Evolutionary conservation across 805 yeast genomes (phyloP), one percentile per base, ranked within the genome.

Genomic region (Suhomyces tanzawaensis): DNA sequence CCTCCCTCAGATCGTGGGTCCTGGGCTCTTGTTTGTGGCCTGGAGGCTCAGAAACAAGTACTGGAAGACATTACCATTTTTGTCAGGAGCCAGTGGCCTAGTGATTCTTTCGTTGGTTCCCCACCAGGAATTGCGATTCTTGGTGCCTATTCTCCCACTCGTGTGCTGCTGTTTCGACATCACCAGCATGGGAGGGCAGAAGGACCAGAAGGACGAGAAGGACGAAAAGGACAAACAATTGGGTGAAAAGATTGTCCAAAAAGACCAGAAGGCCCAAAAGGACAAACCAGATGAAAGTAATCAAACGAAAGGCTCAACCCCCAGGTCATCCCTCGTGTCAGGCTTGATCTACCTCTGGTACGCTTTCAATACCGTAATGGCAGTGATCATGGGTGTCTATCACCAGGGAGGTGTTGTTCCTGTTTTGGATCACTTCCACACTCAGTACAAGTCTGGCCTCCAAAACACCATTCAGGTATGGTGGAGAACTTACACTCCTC

Each of bases 401-500:
- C 99, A 93, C 52, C 99, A 93, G 65, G 89, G 91, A 28, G 99
- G 99, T 1, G 77, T 93, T 0, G 64, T 91, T 1, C 82, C 86
- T 0, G 82, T 85, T 0, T 63, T 85, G 26, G 66, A 65, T 16
- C 54, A 69, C 37, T 35, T 78, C 3, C 58, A 60, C 14, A 13
- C 27, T 14, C 25, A 29, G 2, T 22, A 7, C 7, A 6, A 27
- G 0, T 11, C 30, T 7, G 23, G 17, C n/a, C 18, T 11, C 8
- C 19, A 22, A 39, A 33, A 12, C 15, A 60, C 71, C 0, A 64
- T 77, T 0, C 73, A 77, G 24, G 53, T 91, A 4, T 91, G 95
- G 88, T 91, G 98, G 98, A 80, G 88, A 57, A 88, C 96, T 0
- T 93, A 91, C 51, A 76, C 87, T 3, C 97, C 98, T 0, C 98